phyloP scores from a whole-genome alignment of 805 yeast genomes.

The Dipodascus albidus region DNA sequence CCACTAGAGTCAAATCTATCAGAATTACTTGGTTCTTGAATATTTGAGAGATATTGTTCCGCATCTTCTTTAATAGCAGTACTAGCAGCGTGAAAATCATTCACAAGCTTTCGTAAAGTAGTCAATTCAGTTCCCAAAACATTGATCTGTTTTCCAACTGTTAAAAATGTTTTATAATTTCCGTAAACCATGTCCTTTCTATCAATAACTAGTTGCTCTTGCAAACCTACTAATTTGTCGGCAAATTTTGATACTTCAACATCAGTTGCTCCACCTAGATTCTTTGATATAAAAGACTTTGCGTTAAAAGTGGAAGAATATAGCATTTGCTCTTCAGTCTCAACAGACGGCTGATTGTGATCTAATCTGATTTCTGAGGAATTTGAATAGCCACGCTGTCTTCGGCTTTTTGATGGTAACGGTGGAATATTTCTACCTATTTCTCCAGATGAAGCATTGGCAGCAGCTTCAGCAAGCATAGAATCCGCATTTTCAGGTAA shows the following conservation, averaged over 20 bases:
- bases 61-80: constrained; percentile 53
- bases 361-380: not conserved
- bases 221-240: constrained; percentile 38
- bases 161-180: constrained; percentile 23
- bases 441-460: not conserved
- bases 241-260: constrained; percentile 61
- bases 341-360: not conserved
- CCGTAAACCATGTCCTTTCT: constrained; percentile 20
- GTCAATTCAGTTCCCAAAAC: constrained; percentile 56
- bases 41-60: constrained; percentile 33
- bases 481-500: constrained; percentile 66
- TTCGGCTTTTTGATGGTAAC: constrained; percentile 3
- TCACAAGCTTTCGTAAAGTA: constrained; percentile 46
- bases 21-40: constrained; percentile 7
- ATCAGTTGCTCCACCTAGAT: constrained; percentile 56
- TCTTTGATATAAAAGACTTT: constrained; percentile 34
- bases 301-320: constrained; percentile 31
- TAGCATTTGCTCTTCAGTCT: constrained; percentile 3
- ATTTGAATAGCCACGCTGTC: constrained; percentile 1
- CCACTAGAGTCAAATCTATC: constrained; percentile 3
- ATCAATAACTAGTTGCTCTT: constrained; percentile 34
- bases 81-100: constrained; percentile 48
- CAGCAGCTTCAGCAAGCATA: constrained; percentile 43
- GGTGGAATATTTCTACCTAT: constrained; percentile 4
- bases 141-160: constrained; percentile 38